Conservation (phyloP, 371 early-diverging fungal genomes). For the Apophysomyces trapeziformis region DNA sequence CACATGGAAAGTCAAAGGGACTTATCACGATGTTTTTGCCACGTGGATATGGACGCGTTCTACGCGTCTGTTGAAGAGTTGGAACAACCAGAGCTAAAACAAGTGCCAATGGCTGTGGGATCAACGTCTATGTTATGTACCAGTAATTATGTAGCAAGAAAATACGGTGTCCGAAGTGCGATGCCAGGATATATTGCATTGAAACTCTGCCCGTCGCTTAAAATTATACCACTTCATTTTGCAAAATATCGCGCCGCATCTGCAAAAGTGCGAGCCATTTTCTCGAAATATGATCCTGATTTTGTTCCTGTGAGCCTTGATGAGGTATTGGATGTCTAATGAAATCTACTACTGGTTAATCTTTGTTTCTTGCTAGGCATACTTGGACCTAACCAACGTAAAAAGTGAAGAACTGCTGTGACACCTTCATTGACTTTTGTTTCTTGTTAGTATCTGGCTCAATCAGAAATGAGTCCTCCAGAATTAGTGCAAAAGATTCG, state of each 20-base stretch:
- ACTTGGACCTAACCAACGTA: constrained; percentile 64
- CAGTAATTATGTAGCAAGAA: constrained; percentile 70
- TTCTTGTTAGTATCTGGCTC: constrained; percentile 33
- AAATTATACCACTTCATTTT: constrained; percentile 57
- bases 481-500: constrained; percentile 60
- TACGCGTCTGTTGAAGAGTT: constrained; percentile 78
- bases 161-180: constrained; percentile 71
- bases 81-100: constrained; percentile 58
- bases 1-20: constrained; percentile 52
- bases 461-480: constrained; percentile 47
- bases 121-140: constrained; percentile 64
- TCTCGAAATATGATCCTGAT: constrained; percentile 61
- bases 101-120: constrained; percentile 77
- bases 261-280: constrained; percentile 50
- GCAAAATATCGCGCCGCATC: constrained; percentile 59
- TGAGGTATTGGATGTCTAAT: constrained; percentile 43
- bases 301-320: constrained; percentile 63
- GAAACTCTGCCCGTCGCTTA: constrained; percentile 66
- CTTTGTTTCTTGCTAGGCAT: constrained; percentile 40
- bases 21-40: constrained; percentile 56
- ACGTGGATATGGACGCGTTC: constrained; percentile 77
- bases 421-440: neutral
- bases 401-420: neutral
- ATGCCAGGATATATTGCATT: constrained; percentile 74
- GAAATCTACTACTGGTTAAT: neutral